Conservation (phyloP, 441 rosid species). For the Gossypium schwendimanii region DNA sequence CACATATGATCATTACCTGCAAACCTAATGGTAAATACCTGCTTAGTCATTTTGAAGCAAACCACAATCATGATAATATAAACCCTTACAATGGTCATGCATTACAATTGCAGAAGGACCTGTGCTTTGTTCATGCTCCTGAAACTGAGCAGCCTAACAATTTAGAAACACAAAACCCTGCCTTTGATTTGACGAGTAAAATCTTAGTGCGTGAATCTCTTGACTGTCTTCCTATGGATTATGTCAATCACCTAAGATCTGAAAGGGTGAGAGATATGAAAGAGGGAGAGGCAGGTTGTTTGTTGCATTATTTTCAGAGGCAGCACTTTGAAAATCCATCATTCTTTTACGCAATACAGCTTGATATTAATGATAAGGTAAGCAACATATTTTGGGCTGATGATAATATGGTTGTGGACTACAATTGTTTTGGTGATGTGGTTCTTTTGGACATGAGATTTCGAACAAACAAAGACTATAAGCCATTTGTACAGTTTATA, state of each 20-base stretch:
- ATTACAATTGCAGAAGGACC: conserved; percentile 18
- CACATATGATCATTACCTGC: conserved; percentile 28
- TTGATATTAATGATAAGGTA: conserved; percentile 24
- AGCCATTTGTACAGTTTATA: conserved; percentile 27
- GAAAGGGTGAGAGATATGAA: conserved; percentile 22
- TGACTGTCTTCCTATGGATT: conserved; percentile 14
- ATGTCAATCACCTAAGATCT: conserved; percentile 19
- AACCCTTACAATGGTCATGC: conserved; percentile 10
- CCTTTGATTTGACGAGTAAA: conserved; percentile 3
- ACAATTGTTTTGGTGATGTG: conserved; percentile 25
- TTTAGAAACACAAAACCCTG: conserved; percentile 14
- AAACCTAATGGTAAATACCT: conserved; percentile 24
- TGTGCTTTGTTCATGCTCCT: conserved; percentile 10
- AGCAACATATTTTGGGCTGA: conserved; percentile 27
- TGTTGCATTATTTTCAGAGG: conserved; percentile 22
- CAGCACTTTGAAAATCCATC: conserved; percentile 27
- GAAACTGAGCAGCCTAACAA: conserved; percentile 11
- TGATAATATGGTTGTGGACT: conserved; percentile 21
- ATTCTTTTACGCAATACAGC: conserved; percentile 21
- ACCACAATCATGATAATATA: conserved; percentile 27
- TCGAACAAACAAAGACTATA: conserved; percentile 17
- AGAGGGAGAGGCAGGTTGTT: conserved; percentile 21
- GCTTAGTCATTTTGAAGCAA: conserved; percentile 28
- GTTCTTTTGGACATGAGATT: conserved; percentile 23
- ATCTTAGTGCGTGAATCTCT: conserved; percentile 16